These are phyloP conservation scores for Plasmodium malariae DNA, from an alignment of 169 alveolate species.

Conservation along the genomic window DNA sequence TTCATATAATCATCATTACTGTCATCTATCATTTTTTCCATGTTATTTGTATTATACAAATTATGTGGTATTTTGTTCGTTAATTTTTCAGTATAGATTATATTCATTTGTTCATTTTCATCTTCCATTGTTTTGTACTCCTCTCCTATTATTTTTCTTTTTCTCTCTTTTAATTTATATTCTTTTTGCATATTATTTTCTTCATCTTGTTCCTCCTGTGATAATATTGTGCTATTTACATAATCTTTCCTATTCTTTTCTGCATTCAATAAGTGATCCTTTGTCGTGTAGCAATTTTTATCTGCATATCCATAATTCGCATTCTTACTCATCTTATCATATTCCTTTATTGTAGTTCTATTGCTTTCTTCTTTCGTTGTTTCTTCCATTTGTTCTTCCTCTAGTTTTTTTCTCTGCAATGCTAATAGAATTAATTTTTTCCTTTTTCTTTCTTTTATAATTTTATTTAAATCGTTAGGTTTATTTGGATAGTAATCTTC, in stretches of 20 bases:
- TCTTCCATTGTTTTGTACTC: neutral
- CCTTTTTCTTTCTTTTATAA: conserved; percentile 77
- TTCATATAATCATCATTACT: conserved; percentile 1
- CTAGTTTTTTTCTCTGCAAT: conserved; percentile 64
- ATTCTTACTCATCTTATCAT: conserved; percentile 21
- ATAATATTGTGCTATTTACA: conserved; percentile 3
- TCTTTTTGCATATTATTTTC: neutral
- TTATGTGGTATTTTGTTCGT: neutral
- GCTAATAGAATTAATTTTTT: conserved; percentile 70
- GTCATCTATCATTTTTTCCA: conserved; percentile 2
- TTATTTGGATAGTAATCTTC: conserved; percentile 77
- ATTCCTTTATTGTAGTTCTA: conserved; percentile 10
- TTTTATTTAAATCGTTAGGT: conserved; percentile 75
- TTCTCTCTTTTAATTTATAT: neutral
- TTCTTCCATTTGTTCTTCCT: conserved; percentile 38
- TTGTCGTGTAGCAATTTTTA: neutral
- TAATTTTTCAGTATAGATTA: conserved; percentile 14
- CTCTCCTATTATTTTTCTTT: neutral
- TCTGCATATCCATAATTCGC: conserved; percentile 1
- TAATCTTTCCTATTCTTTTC: neutral
- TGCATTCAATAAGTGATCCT: neutral
- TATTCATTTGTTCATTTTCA: neutral
- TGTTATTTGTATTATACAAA: neutral
- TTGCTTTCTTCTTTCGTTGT: conserved; percentile 1
- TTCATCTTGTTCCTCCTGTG: neutral